Base-by-base conservation (phyloP, 345 rosid species). In the Xanthoceras sorbifolium region DNA sequence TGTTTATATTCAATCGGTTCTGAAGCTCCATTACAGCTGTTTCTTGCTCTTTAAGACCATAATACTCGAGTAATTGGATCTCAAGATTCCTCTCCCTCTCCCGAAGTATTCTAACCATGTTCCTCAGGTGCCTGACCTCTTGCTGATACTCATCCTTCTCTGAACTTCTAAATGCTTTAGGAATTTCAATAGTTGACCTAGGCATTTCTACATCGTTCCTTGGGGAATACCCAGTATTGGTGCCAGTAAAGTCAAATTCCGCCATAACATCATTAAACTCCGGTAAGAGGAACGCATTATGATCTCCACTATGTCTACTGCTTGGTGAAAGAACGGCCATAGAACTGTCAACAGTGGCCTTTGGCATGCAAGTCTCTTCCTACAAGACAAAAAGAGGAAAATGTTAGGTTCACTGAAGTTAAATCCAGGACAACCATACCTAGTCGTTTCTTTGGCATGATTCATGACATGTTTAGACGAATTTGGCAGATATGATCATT, bases 11-110 rank as follows among this genome's bases (percentile, higher is more conserved):
- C 80, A 96, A 69, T 34, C 91, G 89, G 84, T 93, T 96, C 67
- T 93, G 88, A 40, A 96, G 90, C 84, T 96, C 99, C 84, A 84
- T 79, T 9, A 87, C 88, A 23, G 89, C 84, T 9, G 90, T 71
- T 83, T 92, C 93, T 78, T 92, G 96, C 79, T 93, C 97, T 78
- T 92, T 93, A 20, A 90, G 92, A 32, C 97, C 97, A 68, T 96
- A 93, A 68, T 86, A 96, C 80, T 96, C 94, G 1, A 92, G 85
- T 75, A 96, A 67, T 82, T 89, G 91, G 20, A 76, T 86, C 87
- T 96, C 97, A 1, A 93, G 92, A 71, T 82, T 85, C 76, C 86
- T 89, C 83, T 93, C 99, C 84, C 89, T 85, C 74, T 93, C 98
- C 73, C 61, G 85, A 9, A 96, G 93, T 48, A 77, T 74, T 68